These are phyloP conservation scores for Leccinum barrowsii DNA, from an alignment of 768 basidiomycete species.

Conservation along the genomic window DNA sequence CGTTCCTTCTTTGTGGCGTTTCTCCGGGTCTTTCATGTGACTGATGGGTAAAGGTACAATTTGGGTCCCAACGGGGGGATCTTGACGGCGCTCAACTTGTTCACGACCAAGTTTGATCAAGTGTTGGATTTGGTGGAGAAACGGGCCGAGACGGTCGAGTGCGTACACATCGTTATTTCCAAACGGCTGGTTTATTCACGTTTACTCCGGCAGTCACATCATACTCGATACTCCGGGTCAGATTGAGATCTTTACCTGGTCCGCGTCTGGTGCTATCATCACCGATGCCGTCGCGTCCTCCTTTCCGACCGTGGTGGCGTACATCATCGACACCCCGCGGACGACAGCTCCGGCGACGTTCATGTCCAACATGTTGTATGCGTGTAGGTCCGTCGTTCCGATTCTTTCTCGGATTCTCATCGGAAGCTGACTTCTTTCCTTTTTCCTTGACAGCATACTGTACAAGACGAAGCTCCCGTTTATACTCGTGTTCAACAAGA, in stretches of 20 bases:
- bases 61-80: slow-evolving; percentile 98
- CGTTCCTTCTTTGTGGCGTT: slow-evolving; percentile 15
- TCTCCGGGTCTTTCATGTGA: slow-evolving; percentile 9
- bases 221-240: slow-evolving; percentile 97
- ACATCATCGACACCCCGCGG: slow-evolving; percentile 95
- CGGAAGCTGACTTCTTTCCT: background rate
- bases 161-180: slow-evolving; percentile 29
- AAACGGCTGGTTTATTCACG: background rate
- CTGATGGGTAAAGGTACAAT: slow-evolving; percentile 70
- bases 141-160: slow-evolving; percentile 85
- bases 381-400: slow-evolving; percentile 68
- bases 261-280: slow-evolving; percentile 96
- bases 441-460: slow-evolving; percentile 59
- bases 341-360: slow-evolving; percentile 95
- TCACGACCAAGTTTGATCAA: slow-evolving; percentile 99
- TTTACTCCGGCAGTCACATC: slow-evolving; percentile 60
- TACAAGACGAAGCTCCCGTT: slow-evolving; percentile 99
- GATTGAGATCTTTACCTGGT: slow-evolving; percentile 99
- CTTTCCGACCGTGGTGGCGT: slow-evolving; percentile 92
- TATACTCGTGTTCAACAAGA: slow-evolving; percentile 98
- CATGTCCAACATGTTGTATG: slow-evolving; percentile 99
- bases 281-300: slow-evolving; percentile 95
- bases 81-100: slow-evolving; percentile 92
- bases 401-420: slow-evolving; percentile 1
- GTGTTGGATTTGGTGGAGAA: slow-evolving; percentile 91